phyloP scores from a whole-genome alignment of 108 stramenopile species.

The Nitzschia palea region DNA sequence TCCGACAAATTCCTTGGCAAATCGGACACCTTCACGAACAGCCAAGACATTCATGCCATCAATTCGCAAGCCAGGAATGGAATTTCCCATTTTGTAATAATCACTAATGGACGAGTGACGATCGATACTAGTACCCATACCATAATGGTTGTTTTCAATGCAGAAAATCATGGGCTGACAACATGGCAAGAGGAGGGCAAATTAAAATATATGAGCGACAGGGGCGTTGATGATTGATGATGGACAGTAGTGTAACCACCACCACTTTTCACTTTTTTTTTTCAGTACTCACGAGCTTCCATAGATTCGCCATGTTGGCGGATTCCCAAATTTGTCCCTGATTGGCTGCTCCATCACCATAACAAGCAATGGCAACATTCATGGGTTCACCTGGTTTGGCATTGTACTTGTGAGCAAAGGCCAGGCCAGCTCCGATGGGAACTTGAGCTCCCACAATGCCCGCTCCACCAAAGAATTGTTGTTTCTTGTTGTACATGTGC shows the following conservation, averaged over 20 bases:
- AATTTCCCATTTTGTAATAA: conserved; percentile 99
- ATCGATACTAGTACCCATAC: conserved; percentile 99
- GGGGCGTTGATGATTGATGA: not conserved
- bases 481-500: conserved; percentile 99
- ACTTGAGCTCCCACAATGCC: conserved; percentile 99
- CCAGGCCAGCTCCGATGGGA: conserved; percentile 96
- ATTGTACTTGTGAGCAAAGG: conserved; percentile 98
- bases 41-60: conserved; percentile 99
- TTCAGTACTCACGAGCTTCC: conserved; percentile 73
- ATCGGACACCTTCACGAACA: conserved; percentile 94
- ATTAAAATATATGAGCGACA: not conserved
- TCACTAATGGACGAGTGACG: conserved; percentile 92
- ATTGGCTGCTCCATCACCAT: conserved; percentile 99
- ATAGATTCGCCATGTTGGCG: conserved; percentile 93
- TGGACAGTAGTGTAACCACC: too few species aligned
- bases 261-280: too few species aligned
- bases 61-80: conserved; percentile 95
- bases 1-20: conserved; percentile 93
- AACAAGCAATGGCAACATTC: conserved; percentile 97
- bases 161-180: conserved; percentile 96
- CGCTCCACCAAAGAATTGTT: conserved; percentile 98
- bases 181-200: too few species aligned
- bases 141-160: conserved; percentile 99
- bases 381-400: conserved; percentile 90
- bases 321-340: conserved; percentile 99